Evolutionary conservation across 192 early-diverging fungal species (phyloP), one percentile per base, ranked within the genome.

Genomic region (Backusella psychrophila): DNA sequence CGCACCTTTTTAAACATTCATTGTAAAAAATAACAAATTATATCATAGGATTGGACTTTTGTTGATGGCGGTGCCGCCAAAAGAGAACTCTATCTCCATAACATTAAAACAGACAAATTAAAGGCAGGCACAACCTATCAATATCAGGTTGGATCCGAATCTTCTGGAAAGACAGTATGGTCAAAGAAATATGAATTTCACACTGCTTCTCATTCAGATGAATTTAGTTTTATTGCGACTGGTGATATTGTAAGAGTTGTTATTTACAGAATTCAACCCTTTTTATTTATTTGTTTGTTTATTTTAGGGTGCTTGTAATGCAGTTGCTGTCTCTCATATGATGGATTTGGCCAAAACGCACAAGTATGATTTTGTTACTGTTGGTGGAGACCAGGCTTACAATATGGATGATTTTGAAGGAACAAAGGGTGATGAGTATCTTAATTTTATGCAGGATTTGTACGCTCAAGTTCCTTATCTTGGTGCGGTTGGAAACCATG

Each of bases 361-460:
- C 38, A 71, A 75, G n/a, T 78, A 78, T 46, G 80, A 82, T 56
- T 81, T 81, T 35, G 29, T 81, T 29, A 78, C 76, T 3, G 29
- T 82, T 3, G 69, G 70, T 11, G 80, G 80, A 23, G 80, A 82
- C 59, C 80, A 82, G 56, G 80, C 73, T 26, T 82, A 82, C 29
- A 68, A 82, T 41, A 75, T 82, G 77, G 74, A 69, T 23, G 80
- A 82, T 36, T 68, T 70, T 35, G 72, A 82, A 41, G 80, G 80
- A 2, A 77, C 65, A 2, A 82, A 82, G 33, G 80, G 77, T 2
- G 80, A 82, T 74, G 69, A 82, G 34, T 82, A 78, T 41, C 69
- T 82, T 73, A 78, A 78, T 34, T 78, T 78, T 74, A 59, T 71
- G 67, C 77, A 82, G 69, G 35, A 71, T 7, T 17, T 82, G 0